A percentile compares a stretch with the other conserved stretches of the same genome.
These are phyloP conservation scores for Nitzschia putrida DNA, from an alignment of 108 stramenopile genomes.

Conservation along the genomic window DNA sequence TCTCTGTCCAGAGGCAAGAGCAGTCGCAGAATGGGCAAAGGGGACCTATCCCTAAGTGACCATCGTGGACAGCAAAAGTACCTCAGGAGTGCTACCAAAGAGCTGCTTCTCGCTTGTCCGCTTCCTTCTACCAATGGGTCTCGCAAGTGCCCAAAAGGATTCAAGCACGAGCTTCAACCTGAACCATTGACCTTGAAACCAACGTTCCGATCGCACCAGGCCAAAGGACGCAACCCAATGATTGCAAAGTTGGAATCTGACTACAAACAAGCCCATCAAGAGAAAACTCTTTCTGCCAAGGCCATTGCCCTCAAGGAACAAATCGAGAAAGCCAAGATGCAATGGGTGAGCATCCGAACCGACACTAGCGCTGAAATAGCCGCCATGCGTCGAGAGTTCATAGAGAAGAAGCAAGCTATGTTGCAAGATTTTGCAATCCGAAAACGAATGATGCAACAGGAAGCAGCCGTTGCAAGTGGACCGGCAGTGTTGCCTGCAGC, in stretches of 20 bases:
- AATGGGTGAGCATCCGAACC: not conserved
- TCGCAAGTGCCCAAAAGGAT: too few species aligned
- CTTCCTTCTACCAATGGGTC: too few species aligned
- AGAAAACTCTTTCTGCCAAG: slow-evolving; percentile 1
- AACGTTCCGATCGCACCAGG: not conserved
- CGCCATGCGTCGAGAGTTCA: not conserved
- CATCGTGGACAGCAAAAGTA: too few species aligned
- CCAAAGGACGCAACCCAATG: not conserved
- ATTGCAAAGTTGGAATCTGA: not conserved
- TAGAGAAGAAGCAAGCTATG: not conserved
- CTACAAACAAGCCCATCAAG: not conserved
- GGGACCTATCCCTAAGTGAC: too few species aligned
- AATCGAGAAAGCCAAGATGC: not conserved
- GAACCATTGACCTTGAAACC: too few species aligned
- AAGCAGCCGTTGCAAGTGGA: not conserved
- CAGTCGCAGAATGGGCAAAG: too few species aligned
- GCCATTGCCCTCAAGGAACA: not conserved
- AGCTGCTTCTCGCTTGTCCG: too few species aligned
- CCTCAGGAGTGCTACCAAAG: too few species aligned
- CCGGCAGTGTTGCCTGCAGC: not conserved
- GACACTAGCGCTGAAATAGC: not conserved
- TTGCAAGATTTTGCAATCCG: not conserved
- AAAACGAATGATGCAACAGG: not conserved
- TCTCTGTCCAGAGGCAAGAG: too few species aligned
- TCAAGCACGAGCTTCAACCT: too few species aligned